These are phyloP conservation scores for Dactylellina sp. DNA, from an alignment of 2,329 filamentous ascomycete species.

Conservation along the genomic window DNA sequence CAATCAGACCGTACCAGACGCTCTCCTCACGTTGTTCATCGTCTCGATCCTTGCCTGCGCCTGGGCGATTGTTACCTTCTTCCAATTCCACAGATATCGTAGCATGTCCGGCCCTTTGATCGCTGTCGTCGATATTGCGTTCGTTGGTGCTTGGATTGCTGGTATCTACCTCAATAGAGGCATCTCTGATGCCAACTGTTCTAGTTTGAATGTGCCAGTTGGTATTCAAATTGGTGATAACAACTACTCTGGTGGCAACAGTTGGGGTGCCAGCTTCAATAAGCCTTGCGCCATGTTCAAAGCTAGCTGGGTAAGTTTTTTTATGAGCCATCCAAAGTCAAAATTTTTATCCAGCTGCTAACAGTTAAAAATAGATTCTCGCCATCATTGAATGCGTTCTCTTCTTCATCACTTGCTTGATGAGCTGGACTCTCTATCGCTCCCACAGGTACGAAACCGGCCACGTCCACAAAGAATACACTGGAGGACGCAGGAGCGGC, in stretches of 20 bases:
- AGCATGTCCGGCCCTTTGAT: constrained; percentile 73
- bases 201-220: constrained; percentile 66
- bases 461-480: constrained; percentile 55
- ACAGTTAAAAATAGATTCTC: constrained; percentile 31
- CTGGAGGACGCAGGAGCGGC: constrained; percentile 49
- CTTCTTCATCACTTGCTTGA: constrained; percentile 80
- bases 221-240: constrained; percentile 73
- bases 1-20: constrained; percentile 72
- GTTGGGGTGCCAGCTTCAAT: constrained; percentile 70
- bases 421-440: constrained; percentile 70
- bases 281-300: constrained; percentile 94
- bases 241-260: constrained; percentile 69
- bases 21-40: constrained; percentile 76
- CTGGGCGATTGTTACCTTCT: constrained; percentile 75
- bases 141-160: constrained; percentile 74
- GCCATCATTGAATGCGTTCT: constrained; percentile 84
- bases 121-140: constrained; percentile 70
- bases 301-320: constrained; percentile 81
- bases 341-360: constrained; percentile 11
- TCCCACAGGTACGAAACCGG: constrained; percentile 49
- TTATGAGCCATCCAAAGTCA: neutral
- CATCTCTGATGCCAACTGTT: constrained; percentile 76
- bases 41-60: constrained; percentile 73
- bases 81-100: constrained; percentile 74
- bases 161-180: constrained; percentile 72